phyloP scores from a whole-genome alignment of 345 rosid genomes.

The Eucalyptus viminalis region DNA sequence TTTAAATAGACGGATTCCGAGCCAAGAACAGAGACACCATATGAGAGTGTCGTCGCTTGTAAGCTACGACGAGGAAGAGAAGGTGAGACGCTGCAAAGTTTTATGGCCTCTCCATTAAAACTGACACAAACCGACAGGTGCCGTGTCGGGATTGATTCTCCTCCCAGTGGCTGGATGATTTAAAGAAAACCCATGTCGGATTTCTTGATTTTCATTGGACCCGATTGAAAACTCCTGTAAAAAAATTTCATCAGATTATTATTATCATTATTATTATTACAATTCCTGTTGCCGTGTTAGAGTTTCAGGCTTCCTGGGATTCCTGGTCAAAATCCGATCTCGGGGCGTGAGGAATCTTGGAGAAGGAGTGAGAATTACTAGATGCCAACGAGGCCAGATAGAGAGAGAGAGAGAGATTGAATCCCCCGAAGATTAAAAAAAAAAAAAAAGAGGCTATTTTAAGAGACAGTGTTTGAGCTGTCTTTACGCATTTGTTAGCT shows the following conservation, averaged over 20 bases:
- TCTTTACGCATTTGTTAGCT: not conserved
- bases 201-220: not conserved
- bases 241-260: not conserved
- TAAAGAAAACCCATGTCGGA: not conserved
- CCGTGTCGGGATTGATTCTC: not conserved
- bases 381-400: not conserved
- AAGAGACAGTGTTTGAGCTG: not conserved
- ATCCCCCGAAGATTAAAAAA: not conserved
- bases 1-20: not conserved
- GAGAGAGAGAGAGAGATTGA: not conserved
- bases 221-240: not conserved
- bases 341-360: not conserved
- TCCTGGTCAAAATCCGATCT: not conserved
- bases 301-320: not conserved
- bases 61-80: not conserved
- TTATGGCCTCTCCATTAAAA: not conserved
- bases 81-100: not conserved
- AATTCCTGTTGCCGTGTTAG: not conserved
- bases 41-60: not conserved
- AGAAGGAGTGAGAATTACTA: not conserved
- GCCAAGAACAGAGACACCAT: not conserved
- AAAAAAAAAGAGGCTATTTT: not conserved
- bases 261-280: not conserved
- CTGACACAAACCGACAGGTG: not conserved
- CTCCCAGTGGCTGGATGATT: not conserved